A percentile compares a stretch with the other conserved stretches of the same genome.
These are phyloP conservation scores for Chaetoceros muelleri DNA, from an alignment of 108 stramenopile genomes.

Conservation along the genomic window DNA sequence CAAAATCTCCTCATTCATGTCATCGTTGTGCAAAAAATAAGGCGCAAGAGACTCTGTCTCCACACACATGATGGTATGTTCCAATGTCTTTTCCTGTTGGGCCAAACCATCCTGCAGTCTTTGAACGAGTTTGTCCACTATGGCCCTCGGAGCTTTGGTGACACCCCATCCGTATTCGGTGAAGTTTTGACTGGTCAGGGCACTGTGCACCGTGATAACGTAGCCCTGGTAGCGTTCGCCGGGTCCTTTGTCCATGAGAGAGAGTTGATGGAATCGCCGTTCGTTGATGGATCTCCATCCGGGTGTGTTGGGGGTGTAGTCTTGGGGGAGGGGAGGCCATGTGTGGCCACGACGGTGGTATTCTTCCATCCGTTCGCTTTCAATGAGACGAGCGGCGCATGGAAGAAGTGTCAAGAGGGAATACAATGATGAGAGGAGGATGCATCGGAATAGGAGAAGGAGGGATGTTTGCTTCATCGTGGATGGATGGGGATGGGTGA, in stretches of 20 bases:
- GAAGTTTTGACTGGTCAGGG: constrained; percentile 40
- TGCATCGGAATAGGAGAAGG: no score
- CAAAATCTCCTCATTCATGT: constrained; percentile 7
- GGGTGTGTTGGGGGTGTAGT: constrained; percentile 8
- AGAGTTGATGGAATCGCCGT: constrained; percentile 8
- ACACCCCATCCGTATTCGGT: constrained; percentile 67
- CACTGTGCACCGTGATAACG: constrained; percentile 19
- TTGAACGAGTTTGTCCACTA: constrained; percentile 38
- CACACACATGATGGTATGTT: constrained; percentile 3
- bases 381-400: no score
- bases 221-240: constrained; percentile 45
- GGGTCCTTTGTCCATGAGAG: constrained; percentile 10
- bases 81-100: constrained; percentile 12
- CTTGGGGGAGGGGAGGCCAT: constrained; percentile 12
- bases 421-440: no score
- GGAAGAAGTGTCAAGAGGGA: no score
- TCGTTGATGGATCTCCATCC: constrained; percentile 6
- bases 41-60: constrained; percentile 8
- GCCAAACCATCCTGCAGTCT: constrained; percentile 25
- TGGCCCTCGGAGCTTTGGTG: constrained; percentile 43
- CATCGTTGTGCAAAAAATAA: constrained; percentile 7
- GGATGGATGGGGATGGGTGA: no score
- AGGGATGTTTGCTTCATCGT: no score
- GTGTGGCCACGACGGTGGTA: constrained; percentile 12
- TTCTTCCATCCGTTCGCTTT: constrained; percentile 11